phyloP scores from a whole-genome alignment of 1,139 yeast genomes.

The Taiozyma sp. region DNA sequence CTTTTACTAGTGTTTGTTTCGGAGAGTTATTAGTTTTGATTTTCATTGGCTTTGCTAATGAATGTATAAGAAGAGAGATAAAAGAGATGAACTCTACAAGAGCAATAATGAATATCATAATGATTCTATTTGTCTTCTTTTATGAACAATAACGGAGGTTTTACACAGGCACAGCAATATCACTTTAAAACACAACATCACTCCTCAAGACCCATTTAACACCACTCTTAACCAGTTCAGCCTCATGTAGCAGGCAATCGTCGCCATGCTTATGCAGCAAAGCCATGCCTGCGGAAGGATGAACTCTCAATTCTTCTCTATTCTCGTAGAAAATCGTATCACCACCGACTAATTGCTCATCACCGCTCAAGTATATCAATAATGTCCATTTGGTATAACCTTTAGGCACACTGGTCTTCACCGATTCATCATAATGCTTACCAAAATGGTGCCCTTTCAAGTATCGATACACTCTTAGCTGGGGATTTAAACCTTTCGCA shows the following conservation, averaged over 20 bases:
- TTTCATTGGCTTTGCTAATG: no score
- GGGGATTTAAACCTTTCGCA: slow-evolving; percentile 54
- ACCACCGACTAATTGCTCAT: slow-evolving; percentile 54
- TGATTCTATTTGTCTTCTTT: neutral
- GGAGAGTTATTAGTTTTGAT: no score
- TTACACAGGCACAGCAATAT: no score
- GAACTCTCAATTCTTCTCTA: slow-evolving; percentile 29
- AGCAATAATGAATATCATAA: neutral
- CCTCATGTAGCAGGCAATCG: slow-evolving; percentile 61
- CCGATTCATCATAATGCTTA: slow-evolving; percentile 61
- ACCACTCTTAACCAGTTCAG: slow-evolving; percentile 47
- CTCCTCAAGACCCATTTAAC: slow-evolving; percentile 64
- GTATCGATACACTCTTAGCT: slow-evolving; percentile 54
- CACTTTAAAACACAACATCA: slow-evolving; percentile 41
- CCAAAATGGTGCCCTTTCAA: slow-evolving; percentile 57
- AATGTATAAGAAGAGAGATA: no score
- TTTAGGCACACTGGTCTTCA: slow-evolving; percentile 22
- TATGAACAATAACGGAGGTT: no score
- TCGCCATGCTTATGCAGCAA: slow-evolving; percentile 65
- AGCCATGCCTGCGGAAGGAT: slow-evolving; percentile 55
- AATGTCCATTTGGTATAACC: slow-evolving; percentile 58
- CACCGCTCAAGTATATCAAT: slow-evolving; percentile 53
- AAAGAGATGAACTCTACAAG: neutral
- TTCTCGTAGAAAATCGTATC: slow-evolving; percentile 51
- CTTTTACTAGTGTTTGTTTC: neutral